phyloP scores from a whole-genome alignment of 176 grass and related monocot species.

The Aechmea fasciata region DNA sequence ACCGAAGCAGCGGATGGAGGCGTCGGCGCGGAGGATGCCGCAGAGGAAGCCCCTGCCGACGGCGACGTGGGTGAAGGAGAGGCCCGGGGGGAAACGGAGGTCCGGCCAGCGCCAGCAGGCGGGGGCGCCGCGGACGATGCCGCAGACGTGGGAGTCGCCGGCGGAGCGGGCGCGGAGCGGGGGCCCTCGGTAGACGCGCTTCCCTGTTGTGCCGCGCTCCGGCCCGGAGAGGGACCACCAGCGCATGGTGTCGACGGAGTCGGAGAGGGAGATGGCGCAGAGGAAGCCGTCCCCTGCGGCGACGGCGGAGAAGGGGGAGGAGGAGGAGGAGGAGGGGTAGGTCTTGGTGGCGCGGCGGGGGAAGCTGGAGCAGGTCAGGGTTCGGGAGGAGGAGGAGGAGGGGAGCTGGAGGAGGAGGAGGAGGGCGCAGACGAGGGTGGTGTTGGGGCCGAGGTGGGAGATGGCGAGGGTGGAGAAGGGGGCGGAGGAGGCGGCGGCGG shows the following conservation, averaged over 20 bases:
- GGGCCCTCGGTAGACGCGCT: slow-evolving; percentile 53
- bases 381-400: background rate
- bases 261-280: slow-evolving; percentile 44
- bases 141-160: slow-evolving; percentile 61
- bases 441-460: slow-evolving; percentile 22
- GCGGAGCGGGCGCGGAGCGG: slow-evolving; percentile 35
- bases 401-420: slow-evolving; percentile 3
- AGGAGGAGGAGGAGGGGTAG: slow-evolving; percentile 20
- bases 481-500: background rate
- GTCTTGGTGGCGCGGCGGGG: slow-evolving; percentile 9
- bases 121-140: slow-evolving; percentile 30
- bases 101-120: slow-evolving; percentile 65
- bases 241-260: slow-evolving; percentile 38
- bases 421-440: slow-evolving; percentile 56
- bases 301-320: slow-evolving; percentile 53
- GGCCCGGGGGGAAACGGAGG: slow-evolving; percentile 10
- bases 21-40: slow-evolving; percentile 22
- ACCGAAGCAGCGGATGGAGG: slow-evolving; percentile 26
- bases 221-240: slow-evolving; percentile 64
- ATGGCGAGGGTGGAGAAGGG: slow-evolving; percentile 58
- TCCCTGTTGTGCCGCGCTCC: slow-evolving; percentile 13
- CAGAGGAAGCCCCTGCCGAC: slow-evolving; percentile 79
- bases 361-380: slow-evolving; percentile 39
- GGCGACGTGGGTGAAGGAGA: slow-evolving; percentile 49
- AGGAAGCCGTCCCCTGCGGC: slow-evolving; percentile 60